Percentiles rank a stretch among this genome's conserved stretches.
These are phyloP conservation scores for Suillus discolor DNA, from an alignment of 768 basidiomycete species.

Conservation along the genomic window DNA sequence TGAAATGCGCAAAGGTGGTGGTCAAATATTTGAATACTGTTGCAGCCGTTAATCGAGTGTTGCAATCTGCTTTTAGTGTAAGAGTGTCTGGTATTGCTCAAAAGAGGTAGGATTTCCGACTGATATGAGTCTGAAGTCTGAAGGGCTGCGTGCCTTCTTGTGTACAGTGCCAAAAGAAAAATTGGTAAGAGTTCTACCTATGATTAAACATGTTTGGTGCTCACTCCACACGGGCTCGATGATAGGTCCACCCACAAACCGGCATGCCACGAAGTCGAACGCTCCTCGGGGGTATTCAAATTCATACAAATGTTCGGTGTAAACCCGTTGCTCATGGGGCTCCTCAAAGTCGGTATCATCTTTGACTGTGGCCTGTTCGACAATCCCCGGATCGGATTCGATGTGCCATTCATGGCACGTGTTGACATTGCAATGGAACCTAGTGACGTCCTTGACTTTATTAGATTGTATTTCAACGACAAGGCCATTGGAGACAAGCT, in stretches of 20 bases:
- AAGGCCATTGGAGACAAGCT: slow-evolving; percentile 7
- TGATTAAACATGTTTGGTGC: too few relatives aligned
- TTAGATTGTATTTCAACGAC: slow-evolving; percentile 14
- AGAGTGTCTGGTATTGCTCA: slow-evolving; percentile 23
- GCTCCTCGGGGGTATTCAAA: slow-evolving; percentile 17
- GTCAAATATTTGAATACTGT: background rate
- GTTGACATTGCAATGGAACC: slow-evolving; percentile 20
- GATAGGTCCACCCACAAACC: slow-evolving; percentile 19
- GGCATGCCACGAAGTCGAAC: slow-evolving; percentile 14
- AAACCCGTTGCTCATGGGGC: slow-evolving; percentile 9
- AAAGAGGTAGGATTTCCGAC: slow-evolving; percentile 10
- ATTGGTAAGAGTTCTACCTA: slow-evolving; percentile 13
- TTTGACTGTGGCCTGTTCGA: slow-evolving; percentile 14
- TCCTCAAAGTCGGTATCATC: slow-evolving; percentile 16
- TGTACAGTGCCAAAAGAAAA: slow-evolving; percentile 17
- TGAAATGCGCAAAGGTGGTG: slow-evolving; percentile 15
- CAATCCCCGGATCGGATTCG: slow-evolving; percentile 16
- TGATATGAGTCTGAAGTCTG: background rate
- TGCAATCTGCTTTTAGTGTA: slow-evolving; percentile 12
- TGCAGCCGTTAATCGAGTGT: background rate
- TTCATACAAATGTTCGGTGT: slow-evolving; percentile 14
- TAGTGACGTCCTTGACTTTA: slow-evolving; percentile 1
- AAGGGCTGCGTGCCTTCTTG: background rate
- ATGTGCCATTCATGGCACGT: slow-evolving; percentile 17
- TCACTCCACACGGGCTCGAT: background rate